A percentile compares a stretch with the other conserved stretches of the same genome.
Evolutionary conservation across 2,329 filamentous ascomycete species (phyloP).

Genomic region (Sarocladiaceae sp.): DNA sequence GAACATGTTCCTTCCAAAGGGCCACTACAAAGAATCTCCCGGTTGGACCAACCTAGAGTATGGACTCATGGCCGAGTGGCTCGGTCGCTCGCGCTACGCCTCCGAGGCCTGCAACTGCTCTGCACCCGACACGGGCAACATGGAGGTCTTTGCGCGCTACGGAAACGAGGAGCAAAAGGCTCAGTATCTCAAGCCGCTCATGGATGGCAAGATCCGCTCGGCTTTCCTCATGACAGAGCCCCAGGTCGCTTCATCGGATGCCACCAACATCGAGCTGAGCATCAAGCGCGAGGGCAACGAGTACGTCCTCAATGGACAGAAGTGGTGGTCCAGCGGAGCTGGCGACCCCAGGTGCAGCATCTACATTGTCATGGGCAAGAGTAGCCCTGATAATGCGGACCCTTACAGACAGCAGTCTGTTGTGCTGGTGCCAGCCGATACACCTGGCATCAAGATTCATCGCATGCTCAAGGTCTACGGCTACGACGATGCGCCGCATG

Average conservation of each 20-base stretch:
- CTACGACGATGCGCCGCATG: conserved; percentile 97
- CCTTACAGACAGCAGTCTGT: conserved; percentile 90
- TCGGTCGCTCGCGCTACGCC: conserved; percentile 78
- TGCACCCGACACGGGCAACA: conserved; percentile 89
- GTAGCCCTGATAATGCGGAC: conserved; percentile 66
- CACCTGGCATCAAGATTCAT: conserved; percentile 84
- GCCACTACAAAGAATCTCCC: conserved; percentile 90
- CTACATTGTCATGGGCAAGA: conserved; percentile 97
- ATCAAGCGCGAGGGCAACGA: conserved; percentile 80
- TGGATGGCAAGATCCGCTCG: conserved; percentile 79
- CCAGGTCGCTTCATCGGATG: conserved; percentile 81
- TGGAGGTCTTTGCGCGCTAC: conserved; percentile 92
- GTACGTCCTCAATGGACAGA: conserved; percentile 89
- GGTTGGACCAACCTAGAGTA: conserved; percentile 96
- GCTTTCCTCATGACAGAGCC: conserved; percentile 95
- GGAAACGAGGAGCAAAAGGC: conserved; percentile 80
- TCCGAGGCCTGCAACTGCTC: conserved; percentile 87
- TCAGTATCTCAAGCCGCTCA: conserved; percentile 72
- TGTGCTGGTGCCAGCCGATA: conserved; percentile 73
- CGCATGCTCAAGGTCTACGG: conserved; percentile 93
- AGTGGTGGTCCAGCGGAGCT: conserved; percentile 98
- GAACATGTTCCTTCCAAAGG: conserved; percentile 97
- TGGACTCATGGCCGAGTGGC: conserved; percentile 91
- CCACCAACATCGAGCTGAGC: conserved; percentile 81
- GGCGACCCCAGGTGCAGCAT: conserved; percentile 88